Conservation (phyloP, 2,329 filamentous ascomycete genomes). For the Decorospora gaudefroyi region DNA sequence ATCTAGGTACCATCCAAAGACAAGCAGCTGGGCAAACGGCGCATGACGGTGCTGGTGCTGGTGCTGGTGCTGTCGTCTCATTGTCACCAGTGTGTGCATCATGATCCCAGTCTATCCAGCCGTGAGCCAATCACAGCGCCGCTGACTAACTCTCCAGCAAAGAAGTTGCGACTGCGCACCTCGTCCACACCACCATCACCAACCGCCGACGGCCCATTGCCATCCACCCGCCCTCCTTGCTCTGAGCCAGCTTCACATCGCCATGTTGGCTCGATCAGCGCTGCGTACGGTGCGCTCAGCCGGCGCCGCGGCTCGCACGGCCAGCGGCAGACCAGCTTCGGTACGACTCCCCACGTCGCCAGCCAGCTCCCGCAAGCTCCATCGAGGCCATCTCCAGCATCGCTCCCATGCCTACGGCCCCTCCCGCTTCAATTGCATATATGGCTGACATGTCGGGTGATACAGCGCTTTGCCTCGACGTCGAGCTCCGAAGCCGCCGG, state of each 20-base stretch:
- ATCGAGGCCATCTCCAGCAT: conserved; percentile 27
- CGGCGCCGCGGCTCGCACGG: conserved; percentile 75
- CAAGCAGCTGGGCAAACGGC: no score
- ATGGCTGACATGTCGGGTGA: conserved; percentile 41
- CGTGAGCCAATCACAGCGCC: conserved; percentile 30
- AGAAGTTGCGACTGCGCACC: conserved; percentile 24
- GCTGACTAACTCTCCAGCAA: conserved; percentile 23
- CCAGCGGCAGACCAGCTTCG: conserved; percentile 53
- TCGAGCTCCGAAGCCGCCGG: conserved; percentile 71
- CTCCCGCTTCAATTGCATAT: conserved; percentile 34
- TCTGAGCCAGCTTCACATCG: conserved; percentile 53
- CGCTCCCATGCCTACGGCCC: conserved; percentile 17
- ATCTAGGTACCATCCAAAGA: no score
- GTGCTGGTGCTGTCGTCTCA: no score
- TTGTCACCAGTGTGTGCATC: no score
- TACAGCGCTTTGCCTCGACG: conserved; percentile 67
- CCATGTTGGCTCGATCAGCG: conserved; percentile 92
- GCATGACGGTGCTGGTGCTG: no score
- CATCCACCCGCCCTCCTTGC: conserved; percentile 40
- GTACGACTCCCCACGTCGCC: conserved; percentile 49
- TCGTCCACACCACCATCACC: conserved; percentile 32
- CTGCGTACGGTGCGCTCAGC: conserved; percentile 86
- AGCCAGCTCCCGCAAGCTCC: conserved; percentile 37
- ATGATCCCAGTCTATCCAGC: no score
- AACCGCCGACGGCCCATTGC: conserved; percentile 43